A percentile compares a stretch with the other conserved stretches of the same genome.
Conservation (phyloP, 2,329 filamentous ascomycete species). For the Fusarium zealandicum region DNA sequence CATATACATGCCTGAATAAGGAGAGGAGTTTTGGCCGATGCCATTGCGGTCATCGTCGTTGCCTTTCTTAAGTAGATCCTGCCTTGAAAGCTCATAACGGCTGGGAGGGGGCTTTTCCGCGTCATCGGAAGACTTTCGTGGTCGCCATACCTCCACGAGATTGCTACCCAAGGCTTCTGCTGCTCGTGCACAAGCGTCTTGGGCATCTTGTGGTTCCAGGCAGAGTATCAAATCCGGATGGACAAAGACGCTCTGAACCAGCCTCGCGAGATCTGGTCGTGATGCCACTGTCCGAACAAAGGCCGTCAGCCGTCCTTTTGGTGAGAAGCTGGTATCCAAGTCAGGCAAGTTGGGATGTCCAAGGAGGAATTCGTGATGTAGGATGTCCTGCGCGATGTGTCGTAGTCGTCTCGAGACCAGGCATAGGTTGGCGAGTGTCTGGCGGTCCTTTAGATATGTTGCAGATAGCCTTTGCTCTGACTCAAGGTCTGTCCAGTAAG, state of each 20-base stretch:
- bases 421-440: conserved; percentile 9
- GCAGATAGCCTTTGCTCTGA: not conserved
- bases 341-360: not conserved
- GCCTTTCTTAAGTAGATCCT: not conserved
- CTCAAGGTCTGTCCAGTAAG: not conserved
- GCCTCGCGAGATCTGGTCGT: conserved; percentile 12
- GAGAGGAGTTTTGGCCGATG: not conserved
- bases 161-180: not conserved
- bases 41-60: not conserved
- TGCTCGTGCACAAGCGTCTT: not conserved
- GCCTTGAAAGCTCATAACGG: not conserved
- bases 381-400: conserved; percentile 12
- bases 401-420: conserved; percentile 21
- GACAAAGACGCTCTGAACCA: conserved; percentile 5
- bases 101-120: not conserved
- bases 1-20: not conserved
- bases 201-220: not conserved
- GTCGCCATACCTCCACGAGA: not conserved
- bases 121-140: not conserved
- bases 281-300: conserved; percentile 14
- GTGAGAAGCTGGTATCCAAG: not conserved
- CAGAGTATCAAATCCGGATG: not conserved
- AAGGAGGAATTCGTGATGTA: conserved; percentile 26
- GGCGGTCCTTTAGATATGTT: conserved; percentile 2
- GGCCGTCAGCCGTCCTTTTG: not conserved